These are phyloP conservation scores for Elsinoe ampelina DNA, from an alignment of 2,329 filamentous ascomycete genomes.

Conservation along the genomic window DNA sequence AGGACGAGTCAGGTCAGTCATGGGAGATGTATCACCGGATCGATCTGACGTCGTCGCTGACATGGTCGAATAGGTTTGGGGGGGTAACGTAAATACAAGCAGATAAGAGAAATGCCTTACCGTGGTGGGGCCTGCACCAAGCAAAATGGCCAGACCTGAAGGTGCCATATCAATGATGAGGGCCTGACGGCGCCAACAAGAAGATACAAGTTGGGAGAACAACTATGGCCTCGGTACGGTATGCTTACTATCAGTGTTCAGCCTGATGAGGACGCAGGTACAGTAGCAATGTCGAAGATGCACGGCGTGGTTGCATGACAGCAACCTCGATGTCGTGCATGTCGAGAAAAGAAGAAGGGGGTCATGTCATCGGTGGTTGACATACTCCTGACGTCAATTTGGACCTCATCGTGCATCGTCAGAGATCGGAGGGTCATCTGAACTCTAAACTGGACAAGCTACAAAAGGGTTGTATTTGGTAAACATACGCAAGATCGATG, in stretches of 20 bases:
- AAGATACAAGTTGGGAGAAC: too few species aligned
- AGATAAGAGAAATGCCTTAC: conserved; percentile 18
- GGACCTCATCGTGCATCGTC: conserved; percentile 2
- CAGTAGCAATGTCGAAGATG: background rate
- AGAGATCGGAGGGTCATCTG: background rate
- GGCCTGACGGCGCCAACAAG: background rate
- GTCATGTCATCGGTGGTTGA: background rate
- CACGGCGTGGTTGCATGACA: background rate
- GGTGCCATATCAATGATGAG: conserved; percentile 33
- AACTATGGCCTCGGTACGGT: background rate
- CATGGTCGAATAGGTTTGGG: conserved; percentile 8
- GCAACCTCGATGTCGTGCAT: conserved; percentile 7
- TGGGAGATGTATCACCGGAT: background rate
- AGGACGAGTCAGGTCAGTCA: conserved; percentile 11
- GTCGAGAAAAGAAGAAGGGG: background rate
- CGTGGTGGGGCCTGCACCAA: conserved; percentile 41
- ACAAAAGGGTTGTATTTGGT: background rate
- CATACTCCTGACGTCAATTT: conserved; percentile 6
- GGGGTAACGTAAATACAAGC: background rate
- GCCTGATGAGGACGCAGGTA: too few species aligned
- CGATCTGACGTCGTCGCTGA: background rate
- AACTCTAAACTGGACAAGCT: background rate
- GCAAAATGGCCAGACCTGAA: conserved; percentile 41
- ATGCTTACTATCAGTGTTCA: background rate
- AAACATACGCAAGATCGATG: background rate